phyloP scores from a whole-genome alignment of 164 flowering plant species.

The Macadamia tetraphylla region DNA sequence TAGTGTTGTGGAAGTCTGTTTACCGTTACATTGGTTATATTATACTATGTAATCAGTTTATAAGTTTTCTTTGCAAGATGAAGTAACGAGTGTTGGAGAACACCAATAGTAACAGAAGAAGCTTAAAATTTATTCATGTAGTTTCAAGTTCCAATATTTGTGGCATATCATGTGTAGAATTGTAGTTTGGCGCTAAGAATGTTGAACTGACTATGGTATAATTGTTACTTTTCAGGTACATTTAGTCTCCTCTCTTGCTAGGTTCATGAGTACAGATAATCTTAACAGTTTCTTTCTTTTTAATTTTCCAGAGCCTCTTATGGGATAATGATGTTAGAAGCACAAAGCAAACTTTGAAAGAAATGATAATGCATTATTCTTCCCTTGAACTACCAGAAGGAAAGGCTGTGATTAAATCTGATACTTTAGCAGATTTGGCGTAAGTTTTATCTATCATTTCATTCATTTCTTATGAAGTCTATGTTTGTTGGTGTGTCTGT shows the following conservation, averaged over 20 bases:
- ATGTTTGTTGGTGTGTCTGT: too few species aligned
- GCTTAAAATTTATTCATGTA: not conserved
- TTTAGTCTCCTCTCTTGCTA: constrained; percentile 2
- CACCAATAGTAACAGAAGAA: not conserved
- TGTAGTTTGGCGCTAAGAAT: not conserved
- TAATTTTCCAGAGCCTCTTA: constrained; percentile 59
- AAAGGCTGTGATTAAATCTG: constrained; percentile 60
- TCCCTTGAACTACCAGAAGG: constrained; percentile 81
- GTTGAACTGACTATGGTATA: not conserved
- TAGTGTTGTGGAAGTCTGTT: too few species aligned
- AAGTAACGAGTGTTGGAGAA: too few species aligned
- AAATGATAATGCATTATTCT: constrained; percentile 71
- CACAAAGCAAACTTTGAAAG: constrained; percentile 84
- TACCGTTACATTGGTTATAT: too few species aligned
- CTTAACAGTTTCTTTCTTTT: constrained; percentile 5
- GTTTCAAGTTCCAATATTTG: too few species aligned
- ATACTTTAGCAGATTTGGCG: constrained; percentile 71
- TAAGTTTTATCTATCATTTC: constrained; percentile 28
- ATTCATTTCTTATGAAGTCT: not conserved
- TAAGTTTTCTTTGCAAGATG: not conserved
- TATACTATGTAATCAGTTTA: not conserved
- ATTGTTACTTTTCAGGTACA: not conserved
- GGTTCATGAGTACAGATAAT: not conserved
- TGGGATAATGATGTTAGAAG: constrained; percentile 88
- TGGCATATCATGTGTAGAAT: not conserved